Evolutionary conservation across 176 grass and related monocot genomes (phyloP), one percentile per base, ranked within the genome.

Genomic region (Avena sativa): DNA sequence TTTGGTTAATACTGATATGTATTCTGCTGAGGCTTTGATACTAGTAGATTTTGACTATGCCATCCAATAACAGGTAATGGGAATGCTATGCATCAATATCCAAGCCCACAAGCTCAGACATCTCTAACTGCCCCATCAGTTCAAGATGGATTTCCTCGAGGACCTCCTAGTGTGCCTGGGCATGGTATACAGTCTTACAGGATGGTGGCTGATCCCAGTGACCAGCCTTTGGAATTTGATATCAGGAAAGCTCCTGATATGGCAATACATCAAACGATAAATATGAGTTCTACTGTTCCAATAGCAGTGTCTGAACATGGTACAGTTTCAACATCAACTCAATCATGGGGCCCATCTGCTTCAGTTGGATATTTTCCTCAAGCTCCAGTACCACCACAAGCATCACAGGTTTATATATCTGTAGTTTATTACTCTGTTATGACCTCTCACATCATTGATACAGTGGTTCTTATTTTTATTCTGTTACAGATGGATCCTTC

Each of bases 321-420:
- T 91, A 62, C 77, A 81, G 16, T 36, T 85, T 32, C 83, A 57
- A 78, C 81, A 40, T 81, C 93, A 75, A 60, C 46, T 62, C 90
- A 96, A 84, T 76, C 92, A 81, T 98, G 97, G 97, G 51, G 40
- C 34, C 90, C 89, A 78, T 89, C 97, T 83, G 79, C 78, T 86
- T 38, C 81, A 88, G 38, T 88, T 55, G 93, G 93, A 34, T 90
- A 87, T 87, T 86, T 86, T 6, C 89, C 84, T 82, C 92, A 26
- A 87, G 69, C 81, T 70, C 78, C 89, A 34, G 74, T 92, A 68
- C 68, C 92, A 52, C 82, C 71, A 80, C 82, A 88, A 83, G 77
- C 61, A 90, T 64, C 91, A 89, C 92, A 96, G 90, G 90, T 96
- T 62, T 16, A 12, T 56, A 48, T 75, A 23, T 79, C 30, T 64